phyloP scores from a whole-genome alignment of 768 basidiomycete species.

The Trametes cubensis region DNA sequence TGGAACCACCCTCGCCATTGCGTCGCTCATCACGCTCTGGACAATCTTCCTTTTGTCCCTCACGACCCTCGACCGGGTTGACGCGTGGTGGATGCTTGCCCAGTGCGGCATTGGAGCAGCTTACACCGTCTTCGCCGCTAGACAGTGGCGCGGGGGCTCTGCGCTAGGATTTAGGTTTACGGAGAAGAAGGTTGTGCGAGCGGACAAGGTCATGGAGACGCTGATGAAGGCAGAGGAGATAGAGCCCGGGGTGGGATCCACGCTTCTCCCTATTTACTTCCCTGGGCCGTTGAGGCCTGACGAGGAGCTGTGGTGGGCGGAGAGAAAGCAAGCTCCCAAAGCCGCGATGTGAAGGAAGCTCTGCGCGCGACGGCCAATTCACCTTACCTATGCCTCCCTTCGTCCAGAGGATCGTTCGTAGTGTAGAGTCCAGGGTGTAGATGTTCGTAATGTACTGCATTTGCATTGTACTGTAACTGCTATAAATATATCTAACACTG shows the following conservation, averaged over 20 bases:
- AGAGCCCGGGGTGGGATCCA: slow-evolving; percentile 19
- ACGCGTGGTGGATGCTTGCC: slow-evolving; percentile 28
- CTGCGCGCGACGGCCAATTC: too few relatives aligned
- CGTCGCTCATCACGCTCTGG: slow-evolving; percentile 27
- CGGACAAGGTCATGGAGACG: slow-evolving; percentile 25
- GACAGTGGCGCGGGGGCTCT: slow-evolving; percentile 21
- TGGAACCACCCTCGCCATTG: slow-evolving; percentile 5
- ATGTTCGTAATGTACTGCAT: too few relatives aligned
- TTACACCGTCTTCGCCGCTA: slow-evolving; percentile 28
- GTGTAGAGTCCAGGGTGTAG: too few relatives aligned
- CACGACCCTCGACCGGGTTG: slow-evolving; percentile 12
- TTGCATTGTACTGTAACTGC: too few relatives aligned
- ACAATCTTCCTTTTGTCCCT: slow-evolving; percentile 26
- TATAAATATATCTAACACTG: too few relatives aligned
- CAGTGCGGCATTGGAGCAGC: slow-evolving; percentile 27
- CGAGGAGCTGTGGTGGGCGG: slow-evolving; percentile 22
- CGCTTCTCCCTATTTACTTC: slow-evolving; percentile 26
- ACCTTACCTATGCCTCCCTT: too few relatives aligned
- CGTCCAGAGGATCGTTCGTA: too few relatives aligned
- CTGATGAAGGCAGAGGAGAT: slow-evolving; percentile 21
- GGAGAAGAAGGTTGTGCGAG: slow-evolving; percentile 18
- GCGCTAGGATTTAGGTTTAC: slow-evolving; percentile 29
- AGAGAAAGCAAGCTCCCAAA: slow-evolving; percentile 11
- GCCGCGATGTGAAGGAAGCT: not conserved
- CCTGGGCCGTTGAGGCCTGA: slow-evolving; percentile 21